Evolutionary conservation across 345 rosid genomes (phyloP).

Genomic region (Melaleuca alternifolia): DNA sequence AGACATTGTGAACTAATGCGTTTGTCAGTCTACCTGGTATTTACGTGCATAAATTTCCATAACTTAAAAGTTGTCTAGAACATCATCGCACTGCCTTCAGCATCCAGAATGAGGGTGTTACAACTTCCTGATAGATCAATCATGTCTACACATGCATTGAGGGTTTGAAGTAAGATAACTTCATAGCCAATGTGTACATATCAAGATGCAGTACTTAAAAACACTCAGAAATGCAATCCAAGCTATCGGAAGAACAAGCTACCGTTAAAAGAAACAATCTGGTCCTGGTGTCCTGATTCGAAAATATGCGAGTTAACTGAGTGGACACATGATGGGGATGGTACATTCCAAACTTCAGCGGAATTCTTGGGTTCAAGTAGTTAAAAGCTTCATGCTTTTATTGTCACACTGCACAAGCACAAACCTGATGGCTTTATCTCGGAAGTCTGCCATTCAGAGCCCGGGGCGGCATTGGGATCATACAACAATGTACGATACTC

Average conservation of each 20-base stretch:
- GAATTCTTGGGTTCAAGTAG: not conserved
- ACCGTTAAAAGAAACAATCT: not conserved
- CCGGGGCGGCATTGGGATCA: constrained; percentile 67
- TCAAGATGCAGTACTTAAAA: not conserved
- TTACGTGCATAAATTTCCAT: not conserved
- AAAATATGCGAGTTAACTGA: not conserved
- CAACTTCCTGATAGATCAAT: not conserved
- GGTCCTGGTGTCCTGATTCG: not conserved
- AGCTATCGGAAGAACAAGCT: not conserved
- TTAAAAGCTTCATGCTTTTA: constrained; percentile 40
- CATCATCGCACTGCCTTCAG: not conserved
- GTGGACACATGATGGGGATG: not conserved
- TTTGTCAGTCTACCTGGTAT: not conserved
- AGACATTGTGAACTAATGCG: not conserved
- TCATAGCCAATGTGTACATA: not conserved
- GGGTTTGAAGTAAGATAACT: not conserved
- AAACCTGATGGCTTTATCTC: constrained; percentile 66
- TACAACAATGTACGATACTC: constrained; percentile 55
- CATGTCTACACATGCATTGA: not conserved
- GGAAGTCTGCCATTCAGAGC: constrained; percentile 68
- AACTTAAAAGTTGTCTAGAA: not conserved
- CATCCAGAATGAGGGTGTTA: not conserved
- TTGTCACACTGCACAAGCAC: constrained; percentile 77
- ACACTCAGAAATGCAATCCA: not conserved
- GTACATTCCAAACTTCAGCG: not conserved